Conservation (phyloP, 1,284 basidiomycete genomes). For the Pholiota adiposa region DNA sequence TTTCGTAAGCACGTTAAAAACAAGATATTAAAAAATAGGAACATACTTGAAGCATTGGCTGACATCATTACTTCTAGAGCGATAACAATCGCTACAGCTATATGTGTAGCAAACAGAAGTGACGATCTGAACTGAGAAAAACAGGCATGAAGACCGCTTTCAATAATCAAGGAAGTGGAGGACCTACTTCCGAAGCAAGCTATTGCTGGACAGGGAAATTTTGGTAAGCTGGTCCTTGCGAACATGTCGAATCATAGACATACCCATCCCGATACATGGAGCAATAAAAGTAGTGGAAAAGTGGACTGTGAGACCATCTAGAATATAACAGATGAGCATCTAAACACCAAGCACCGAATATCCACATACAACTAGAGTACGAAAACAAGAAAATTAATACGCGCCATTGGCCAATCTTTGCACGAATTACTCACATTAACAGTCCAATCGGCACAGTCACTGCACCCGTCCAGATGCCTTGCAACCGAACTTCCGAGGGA, state of each 20-base stretch:
- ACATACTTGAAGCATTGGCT: slow-evolving; percentile 39
- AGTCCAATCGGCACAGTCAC: slow-evolving; percentile 37
- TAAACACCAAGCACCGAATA: not conserved
- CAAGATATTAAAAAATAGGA: not conserved
- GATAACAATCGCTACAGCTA: slow-evolving; percentile 40
- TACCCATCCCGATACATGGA: slow-evolving; percentile 42
- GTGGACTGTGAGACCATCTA: slow-evolving; percentile 37
- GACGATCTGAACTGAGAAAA: slow-evolving; percentile 33
- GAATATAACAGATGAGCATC: not conserved
- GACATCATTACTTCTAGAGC: slow-evolving; percentile 35
- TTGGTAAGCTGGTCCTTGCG: not conserved
- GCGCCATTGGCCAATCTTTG: not conserved
- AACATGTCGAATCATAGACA: slow-evolving; percentile 9
- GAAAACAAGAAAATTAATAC: not conserved
- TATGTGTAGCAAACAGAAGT: slow-evolving; percentile 39
- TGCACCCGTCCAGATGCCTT: slow-evolving; percentile 40
- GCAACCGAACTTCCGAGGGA: slow-evolving; percentile 35
- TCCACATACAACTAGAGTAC: not conserved
- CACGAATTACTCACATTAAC: slow-evolving; percentile 30
- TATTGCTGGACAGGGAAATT: slow-evolving; percentile 26
- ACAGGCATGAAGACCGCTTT: not conserved
- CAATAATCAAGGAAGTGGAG: not conserved
- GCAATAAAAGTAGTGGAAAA: slow-evolving; percentile 36
- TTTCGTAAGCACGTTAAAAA: not conserved
- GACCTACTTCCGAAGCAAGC: slow-evolving; percentile 39